Evolutionary conservation across 202 grass and related monocot species (phyloP).

Genomic region (Panicum virgatum): DNA sequence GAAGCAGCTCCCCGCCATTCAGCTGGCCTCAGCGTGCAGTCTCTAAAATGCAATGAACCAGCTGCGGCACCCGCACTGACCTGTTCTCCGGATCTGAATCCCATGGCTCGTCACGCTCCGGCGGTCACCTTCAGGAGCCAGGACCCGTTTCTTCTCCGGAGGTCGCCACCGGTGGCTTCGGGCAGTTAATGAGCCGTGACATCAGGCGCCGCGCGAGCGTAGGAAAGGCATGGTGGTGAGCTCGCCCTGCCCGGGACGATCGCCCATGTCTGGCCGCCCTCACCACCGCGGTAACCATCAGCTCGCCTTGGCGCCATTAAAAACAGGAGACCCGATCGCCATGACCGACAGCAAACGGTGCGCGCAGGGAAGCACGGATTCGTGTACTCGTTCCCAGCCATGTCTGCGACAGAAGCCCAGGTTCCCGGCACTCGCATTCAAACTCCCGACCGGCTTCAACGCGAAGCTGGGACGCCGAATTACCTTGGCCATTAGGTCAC

Average conservation of each 20-base stretch:
- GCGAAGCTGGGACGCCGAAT: slow-evolving; percentile 5
- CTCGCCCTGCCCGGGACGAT: not conserved
- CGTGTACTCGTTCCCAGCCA: slow-evolving; percentile 46
- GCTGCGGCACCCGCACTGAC: not conserved
- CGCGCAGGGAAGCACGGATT: not conserved
- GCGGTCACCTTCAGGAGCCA: slow-evolving; percentile 29
- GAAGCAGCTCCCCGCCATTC: slow-evolving; percentile 43
- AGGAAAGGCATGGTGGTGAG: slow-evolving; percentile 21
- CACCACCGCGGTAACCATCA: slow-evolving; percentile 35
- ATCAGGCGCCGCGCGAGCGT: slow-evolving; percentile 23
- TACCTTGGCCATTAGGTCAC: slow-evolving; percentile 23
- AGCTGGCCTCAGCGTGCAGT: not conserved
- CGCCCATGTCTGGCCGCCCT: slow-evolving; percentile 2
- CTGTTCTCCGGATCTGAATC: slow-evolving; percentile 15
- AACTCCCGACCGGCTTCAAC: slow-evolving; percentile 12
- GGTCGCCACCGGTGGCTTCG: slow-evolving; percentile 1
- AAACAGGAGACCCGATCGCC: slow-evolving; percentile 1
- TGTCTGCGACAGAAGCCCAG: slow-evolving; percentile 30
- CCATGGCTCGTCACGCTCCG: slow-evolving; percentile 16
- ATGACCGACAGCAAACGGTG: not conserved
- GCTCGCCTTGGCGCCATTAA: slow-evolving; percentile 37
- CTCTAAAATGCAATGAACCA: slow-evolving; percentile 34
- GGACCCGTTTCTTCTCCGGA: slow-evolving; percentile 20
- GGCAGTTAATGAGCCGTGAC: slow-evolving; percentile 23
- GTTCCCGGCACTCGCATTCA: slow-evolving; percentile 29